These are phyloP conservation scores for Yamadazyma endophytica DNA, from an alignment of 805 yeast species.

Conservation along the genomic window DNA sequence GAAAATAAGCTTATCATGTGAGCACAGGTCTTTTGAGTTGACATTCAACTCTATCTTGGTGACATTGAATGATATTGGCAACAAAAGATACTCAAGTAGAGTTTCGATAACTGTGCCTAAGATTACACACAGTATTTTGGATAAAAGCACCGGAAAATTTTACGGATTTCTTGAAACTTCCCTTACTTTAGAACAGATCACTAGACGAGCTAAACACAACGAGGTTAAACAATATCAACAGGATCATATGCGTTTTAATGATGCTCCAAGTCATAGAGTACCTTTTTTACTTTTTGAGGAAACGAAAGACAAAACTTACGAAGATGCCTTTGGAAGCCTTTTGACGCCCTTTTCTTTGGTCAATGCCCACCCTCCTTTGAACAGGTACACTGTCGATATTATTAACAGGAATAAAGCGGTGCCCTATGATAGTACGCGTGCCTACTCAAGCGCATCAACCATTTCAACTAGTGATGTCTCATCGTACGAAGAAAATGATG, in stretches of 20 bases:
- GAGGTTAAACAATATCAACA: constrained; percentile 54
- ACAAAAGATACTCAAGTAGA: constrained; percentile 56
- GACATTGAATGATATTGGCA: constrained; percentile 66
- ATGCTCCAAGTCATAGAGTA: constrained; percentile 77
- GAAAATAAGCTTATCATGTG: constrained; percentile 29
- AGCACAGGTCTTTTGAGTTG: constrained; percentile 8
- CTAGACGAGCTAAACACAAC: constrained; percentile 44
- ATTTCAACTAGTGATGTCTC: not conserved
- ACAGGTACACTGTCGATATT: constrained; percentile 13
- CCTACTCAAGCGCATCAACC: not conserved
- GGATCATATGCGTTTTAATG: constrained; percentile 62
- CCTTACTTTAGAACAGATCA: constrained; percentile 54
- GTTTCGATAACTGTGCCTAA: constrained; percentile 48
- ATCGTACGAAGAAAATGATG: not conserved
- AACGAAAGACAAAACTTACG: constrained; percentile 44
- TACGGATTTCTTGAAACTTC: constrained; percentile 53
- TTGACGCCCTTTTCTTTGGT: constrained; percentile 64
- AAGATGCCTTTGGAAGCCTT: constrained; percentile 48
- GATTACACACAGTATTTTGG: constrained; percentile 30
- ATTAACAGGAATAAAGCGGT: no score
- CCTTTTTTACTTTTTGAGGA: constrained; percentile 63
- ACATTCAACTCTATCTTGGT: constrained; percentile 26
- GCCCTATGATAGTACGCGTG: no score
- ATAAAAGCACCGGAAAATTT: constrained; percentile 8
- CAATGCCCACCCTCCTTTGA: constrained; percentile 56